Evolutionary conservation across 2,329 filamentous ascomycete genomes (phyloP), one percentile per base, ranked within the genome.

Genomic region (Cladosporium halotolerans): DNA sequence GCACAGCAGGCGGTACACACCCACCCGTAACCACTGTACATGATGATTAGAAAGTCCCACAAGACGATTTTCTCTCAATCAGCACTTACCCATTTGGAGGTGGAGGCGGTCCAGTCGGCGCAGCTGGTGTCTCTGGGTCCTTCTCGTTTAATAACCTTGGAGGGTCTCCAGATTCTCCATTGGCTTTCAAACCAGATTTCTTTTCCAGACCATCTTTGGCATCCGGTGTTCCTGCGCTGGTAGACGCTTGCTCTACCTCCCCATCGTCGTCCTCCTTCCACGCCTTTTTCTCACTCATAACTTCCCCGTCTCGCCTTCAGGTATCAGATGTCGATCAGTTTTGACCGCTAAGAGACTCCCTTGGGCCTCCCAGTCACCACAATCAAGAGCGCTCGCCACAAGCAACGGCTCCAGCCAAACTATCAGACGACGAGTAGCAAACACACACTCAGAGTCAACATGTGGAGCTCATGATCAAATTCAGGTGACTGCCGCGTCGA

Each of bases 11-110:
- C 70, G 14, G 78, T 76, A 59, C 75, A 79, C 6, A 80, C 72
- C 79, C 79, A 81, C 41, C 79, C 78, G 58, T 84, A 85, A 11
- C 82, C 82, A 40, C 82, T 28, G 23, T 28, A 28, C 4, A 28
- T 83, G 73, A 0, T 83, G 73, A 0, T 28, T 28, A 28, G 23
- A 5, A 28, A 5, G 7, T 28, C 23, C 23, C 7, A 7, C 23
- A 7, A 28, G 23, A 5, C 7, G 23, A 28, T 28, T 28, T 5
- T 28, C 5, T 28, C 23, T 28, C 23, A 28, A 7, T 5, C 1
- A 28, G 23, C 5, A 28, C 23, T 28, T 7, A 28, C 23, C 23
- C 79, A 79, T 2, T 79, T 75, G 36, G 47, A 11, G 45, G 45
- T 23, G 33, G 31, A 10, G 18, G 14, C 6, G 47, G 47, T 9